Base-by-base conservation (phyloP, 371 early-diverging fungal species). In the Mortierella sp. region DNA sequence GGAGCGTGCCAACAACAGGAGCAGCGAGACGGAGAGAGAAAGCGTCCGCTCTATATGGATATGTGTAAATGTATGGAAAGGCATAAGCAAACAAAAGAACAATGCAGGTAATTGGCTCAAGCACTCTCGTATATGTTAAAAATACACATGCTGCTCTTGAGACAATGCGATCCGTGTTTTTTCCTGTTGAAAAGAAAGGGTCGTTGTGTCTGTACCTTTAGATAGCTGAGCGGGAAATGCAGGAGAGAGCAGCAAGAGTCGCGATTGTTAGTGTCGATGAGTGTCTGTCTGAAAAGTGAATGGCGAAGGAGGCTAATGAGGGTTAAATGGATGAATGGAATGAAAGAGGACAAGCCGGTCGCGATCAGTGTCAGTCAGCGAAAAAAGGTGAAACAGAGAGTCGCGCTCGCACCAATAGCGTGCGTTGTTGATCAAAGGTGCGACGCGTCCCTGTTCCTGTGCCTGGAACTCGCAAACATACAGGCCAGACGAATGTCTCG, bases 391-490 rank as follows among this genome's bases (percentile, higher is more conserved):
- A 67, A 67, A 67, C 67, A 24, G 24, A 37, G 11, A 21, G 24
- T 37, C 67, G 34, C 67, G 67, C 67, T 67, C 67, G 16, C 37
- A 40, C 67, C 67, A 67, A 67, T 67, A 67, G 67, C 37, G 34
- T 67, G n/a, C 21, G 54, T n/a, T 9, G 6, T 21, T 8, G 11
- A 40, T 10, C 24, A 24, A 6, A 24, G 3, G 34, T 3, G 19
- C 10, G 34, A 40, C 67, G 67, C 43, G 67, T 67, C 40, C 40
- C 24, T 40, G 31, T 19, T 8, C 61, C 59, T 16, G 59, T 59
- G 31, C 59, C 59, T 59, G 59, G 31, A 31, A 19, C 31, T 34
- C 5, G 14, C 34, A 4, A 4, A 31, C 34, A 4, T 34, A 59
- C 34, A 14, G 16, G 31, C 59, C 3, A 59, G 34, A 8, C 31